These are phyloP conservation scores for Pichia sp. DNA, from an alignment of 1,139 yeast species.

Conservation along the genomic window DNA sequence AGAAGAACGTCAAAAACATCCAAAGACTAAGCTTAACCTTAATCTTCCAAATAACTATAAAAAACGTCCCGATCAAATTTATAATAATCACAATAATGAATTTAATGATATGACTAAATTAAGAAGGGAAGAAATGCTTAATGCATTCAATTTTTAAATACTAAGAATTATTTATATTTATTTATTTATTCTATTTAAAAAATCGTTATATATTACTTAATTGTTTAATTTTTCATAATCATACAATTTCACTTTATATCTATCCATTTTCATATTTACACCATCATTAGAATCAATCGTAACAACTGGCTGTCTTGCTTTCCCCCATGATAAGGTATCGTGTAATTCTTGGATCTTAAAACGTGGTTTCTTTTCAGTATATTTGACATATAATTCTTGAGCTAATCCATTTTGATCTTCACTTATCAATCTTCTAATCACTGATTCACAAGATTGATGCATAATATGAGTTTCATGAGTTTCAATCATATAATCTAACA, in stretches of 20 bases:
- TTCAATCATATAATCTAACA: conserved; percentile 8
- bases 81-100: conserved; percentile 1
- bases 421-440: conserved; percentile 10
- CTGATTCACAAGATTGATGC: conserved; percentile 8
- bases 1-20: conserved; percentile 6
- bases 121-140: conserved; percentile 17
- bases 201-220: background rate
- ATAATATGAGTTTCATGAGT: conserved; percentile 2
- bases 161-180: background rate
- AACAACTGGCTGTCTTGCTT: conserved; percentile 6
- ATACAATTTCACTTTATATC: conserved; percentile 16
- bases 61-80: background rate
- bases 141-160: conserved; percentile 9
- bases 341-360: conserved; percentile 8
- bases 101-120: conserved; percentile 15
- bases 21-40: conserved; percentile 5
- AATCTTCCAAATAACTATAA: conserved; percentile 8
- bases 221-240: conserved; percentile 18
- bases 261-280: conserved; percentile 11
- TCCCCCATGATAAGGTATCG: conserved; percentile 5
- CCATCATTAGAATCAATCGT: conserved; percentile 9
- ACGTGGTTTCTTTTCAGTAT: conserved; percentile 5
- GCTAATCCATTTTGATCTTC: conserved; percentile 13
- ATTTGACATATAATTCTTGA: conserved; percentile 14
- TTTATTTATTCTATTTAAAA: background rate